phyloP scores from a whole-genome alignment of 495 filamentous ascomycete species.

The Aspergillus mulundensis region DNA sequence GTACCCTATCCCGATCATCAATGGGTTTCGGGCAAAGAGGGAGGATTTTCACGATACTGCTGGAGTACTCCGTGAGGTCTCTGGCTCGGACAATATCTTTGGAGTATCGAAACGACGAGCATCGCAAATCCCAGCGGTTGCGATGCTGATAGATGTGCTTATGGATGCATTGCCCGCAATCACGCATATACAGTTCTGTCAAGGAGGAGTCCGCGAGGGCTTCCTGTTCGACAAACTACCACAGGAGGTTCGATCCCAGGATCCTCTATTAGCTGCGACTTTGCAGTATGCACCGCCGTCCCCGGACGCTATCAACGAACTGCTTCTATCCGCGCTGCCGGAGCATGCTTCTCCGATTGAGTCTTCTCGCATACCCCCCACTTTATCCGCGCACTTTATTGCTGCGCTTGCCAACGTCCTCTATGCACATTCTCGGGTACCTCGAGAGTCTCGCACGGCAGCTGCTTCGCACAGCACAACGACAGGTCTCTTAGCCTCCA shows the following conservation, averaged over 20 bases:
- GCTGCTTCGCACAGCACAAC: slow-evolving; percentile 67
- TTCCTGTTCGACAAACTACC: slow-evolving; percentile 65
- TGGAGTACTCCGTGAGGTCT: slow-evolving; percentile 48
- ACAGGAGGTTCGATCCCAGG: slow-evolving; percentile 47
- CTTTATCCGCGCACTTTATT: slow-evolving; percentile 40
- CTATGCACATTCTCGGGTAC: slow-evolving; percentile 44
- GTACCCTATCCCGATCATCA: slow-evolving; percentile 80
- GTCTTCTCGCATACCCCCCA: slow-evolving; percentile 18
- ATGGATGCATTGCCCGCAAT: slow-evolving; percentile 63
- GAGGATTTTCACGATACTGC: slow-evolving; percentile 55
- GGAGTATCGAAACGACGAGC: slow-evolving; percentile 77
- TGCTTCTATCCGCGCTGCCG: slow-evolving; percentile 45
- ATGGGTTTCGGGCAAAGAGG: slow-evolving; percentile 64
- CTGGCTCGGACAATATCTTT: slow-evolving; percentile 49
- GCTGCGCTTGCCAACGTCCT: slow-evolving; percentile 46
- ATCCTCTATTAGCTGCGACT: slow-evolving; percentile 63
- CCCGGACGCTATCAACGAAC: slow-evolving; percentile 25
- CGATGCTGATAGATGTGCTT: slow-evolving; percentile 67
- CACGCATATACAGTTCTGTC: slow-evolving; percentile 69
- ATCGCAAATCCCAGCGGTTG: slow-evolving; percentile 75
- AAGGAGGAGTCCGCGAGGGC: slow-evolving; percentile 80
- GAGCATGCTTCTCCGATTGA: slow-evolving; percentile 19
- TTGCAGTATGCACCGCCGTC: slow-evolving; percentile 42
- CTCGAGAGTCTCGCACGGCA: slow-evolving; percentile 51
- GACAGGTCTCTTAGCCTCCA: slow-evolving; percentile 57